Percentiles rank a stretch among this genome's conserved stretches.
phyloP scores from a whole-genome alignment of 164 flowering plant species.

The Euptelea pleiosperma region DNA sequence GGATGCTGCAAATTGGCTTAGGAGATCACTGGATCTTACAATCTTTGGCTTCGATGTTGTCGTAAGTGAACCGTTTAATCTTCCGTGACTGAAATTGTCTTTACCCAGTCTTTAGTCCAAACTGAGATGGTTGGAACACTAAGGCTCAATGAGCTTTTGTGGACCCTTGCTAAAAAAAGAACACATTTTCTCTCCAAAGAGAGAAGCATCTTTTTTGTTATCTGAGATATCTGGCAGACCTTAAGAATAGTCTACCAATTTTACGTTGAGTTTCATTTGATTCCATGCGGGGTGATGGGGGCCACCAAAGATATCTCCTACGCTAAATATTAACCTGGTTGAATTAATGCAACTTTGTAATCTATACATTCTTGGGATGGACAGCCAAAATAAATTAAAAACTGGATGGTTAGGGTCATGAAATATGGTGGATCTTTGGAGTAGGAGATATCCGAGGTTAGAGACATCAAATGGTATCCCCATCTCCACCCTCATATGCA shows the following conservation, averaged over 20 bases:
- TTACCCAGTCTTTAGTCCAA: neutral
- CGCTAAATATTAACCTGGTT: neutral
- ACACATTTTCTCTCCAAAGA: neutral
- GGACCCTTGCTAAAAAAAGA: too few relatives aligned
- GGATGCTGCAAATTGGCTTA: constrained; percentile 73
- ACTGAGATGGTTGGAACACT: neutral
- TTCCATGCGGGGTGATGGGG: neutral
- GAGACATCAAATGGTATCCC: too few relatives aligned
- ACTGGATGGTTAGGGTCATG: too few relatives aligned
- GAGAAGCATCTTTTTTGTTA: neutral
- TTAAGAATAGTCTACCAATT: neutral
- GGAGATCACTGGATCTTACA: constrained; percentile 59
- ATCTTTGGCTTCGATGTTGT: constrained; percentile 96
- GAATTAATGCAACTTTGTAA: neutral
- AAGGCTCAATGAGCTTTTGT: neutral
- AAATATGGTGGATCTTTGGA: too few relatives aligned
- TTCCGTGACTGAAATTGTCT: neutral
- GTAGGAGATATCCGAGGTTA: too few relatives aligned
- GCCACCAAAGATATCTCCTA: neutral
- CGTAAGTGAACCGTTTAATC: constrained; percentile 43
- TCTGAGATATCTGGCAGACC: neutral
- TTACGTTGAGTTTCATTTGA: too few relatives aligned
- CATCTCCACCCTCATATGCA: too few relatives aligned
- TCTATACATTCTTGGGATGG: neutral
- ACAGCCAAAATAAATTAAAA: too few relatives aligned